Evolutionary conservation across 108 stramenopile genomes (phyloP).

Genomic region (Stephanodiscus minutulus): DNA sequence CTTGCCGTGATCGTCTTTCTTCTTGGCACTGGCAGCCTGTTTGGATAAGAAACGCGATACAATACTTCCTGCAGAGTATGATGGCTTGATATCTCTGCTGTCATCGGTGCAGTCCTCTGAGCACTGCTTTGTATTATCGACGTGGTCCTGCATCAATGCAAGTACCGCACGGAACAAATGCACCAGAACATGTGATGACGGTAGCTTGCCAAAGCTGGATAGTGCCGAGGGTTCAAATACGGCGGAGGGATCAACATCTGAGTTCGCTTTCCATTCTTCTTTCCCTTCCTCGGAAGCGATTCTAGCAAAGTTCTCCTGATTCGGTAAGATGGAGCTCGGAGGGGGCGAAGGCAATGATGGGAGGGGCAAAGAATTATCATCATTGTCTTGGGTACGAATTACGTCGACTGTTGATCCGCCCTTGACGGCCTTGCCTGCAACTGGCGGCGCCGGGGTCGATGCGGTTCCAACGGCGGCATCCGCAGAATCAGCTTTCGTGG

Average conservation of each 20-base stretch:
- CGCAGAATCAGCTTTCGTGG: not conserved
- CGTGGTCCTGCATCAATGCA: constrained; percentile 34
- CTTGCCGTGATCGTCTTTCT: not conserved
- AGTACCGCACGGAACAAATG: constrained; percentile 56
- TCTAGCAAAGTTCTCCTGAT: constrained; percentile 1
- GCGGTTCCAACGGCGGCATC: not conserved
- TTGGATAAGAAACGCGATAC: constrained; percentile 35
- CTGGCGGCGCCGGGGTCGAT: constrained; percentile 9
- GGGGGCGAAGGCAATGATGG: constrained; percentile 41
- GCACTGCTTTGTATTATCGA: not conserved
- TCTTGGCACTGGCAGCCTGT: constrained; percentile 7
- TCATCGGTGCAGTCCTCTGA: constrained; percentile 8
- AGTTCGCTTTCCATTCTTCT: constrained; percentile 12
- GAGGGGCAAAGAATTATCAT: constrained; percentile 5
- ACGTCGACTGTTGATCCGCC: not conserved
- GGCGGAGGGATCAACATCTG: constrained; percentile 24
- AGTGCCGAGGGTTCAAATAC: constrained; percentile 67
- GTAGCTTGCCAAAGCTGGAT: constrained; percentile 65
- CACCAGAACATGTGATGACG: constrained; percentile 64
- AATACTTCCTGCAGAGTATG: constrained; percentile 40
- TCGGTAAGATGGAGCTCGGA: constrained; percentile 30
- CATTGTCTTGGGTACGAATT: not conserved
- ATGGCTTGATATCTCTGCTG: constrained; percentile 8
- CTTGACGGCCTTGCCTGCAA: not conserved
- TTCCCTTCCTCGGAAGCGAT: not conserved